These are phyloP conservation scores for Trichoderma arundinaceum DNA, from an alignment of 2,329 filamentous ascomycete genomes.

Conservation along the genomic window DNA sequence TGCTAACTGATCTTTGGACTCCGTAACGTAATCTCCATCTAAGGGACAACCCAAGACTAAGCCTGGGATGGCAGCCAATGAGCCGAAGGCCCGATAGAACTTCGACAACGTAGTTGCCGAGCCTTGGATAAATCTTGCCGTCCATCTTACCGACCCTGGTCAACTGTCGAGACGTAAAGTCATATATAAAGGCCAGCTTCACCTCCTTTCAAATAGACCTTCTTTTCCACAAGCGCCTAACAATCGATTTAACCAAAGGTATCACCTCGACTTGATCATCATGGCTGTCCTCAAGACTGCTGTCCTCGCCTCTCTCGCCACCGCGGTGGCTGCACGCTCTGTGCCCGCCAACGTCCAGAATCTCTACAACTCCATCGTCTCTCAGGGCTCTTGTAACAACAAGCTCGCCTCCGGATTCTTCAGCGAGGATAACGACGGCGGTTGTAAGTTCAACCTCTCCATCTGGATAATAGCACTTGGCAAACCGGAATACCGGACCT, in stretches of 20 bases:
- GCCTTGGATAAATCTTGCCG: neutral
- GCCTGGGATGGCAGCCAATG: neutral
- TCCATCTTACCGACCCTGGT: neutral
- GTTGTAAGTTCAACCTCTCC: slow-evolving; percentile 40
- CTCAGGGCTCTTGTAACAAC: slow-evolving; percentile 47
- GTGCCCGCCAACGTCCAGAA: slow-evolving; percentile 50
- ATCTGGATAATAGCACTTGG: too few species aligned
- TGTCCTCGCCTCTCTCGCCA: slow-evolving; percentile 37
- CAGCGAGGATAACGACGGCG: slow-evolving; percentile 46
- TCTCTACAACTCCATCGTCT: slow-evolving; percentile 50
- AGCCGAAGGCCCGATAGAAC: neutral
- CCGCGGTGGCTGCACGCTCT: slow-evolving; percentile 40
- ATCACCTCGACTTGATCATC: neutral
- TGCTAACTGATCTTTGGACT: neutral
- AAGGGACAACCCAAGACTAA: neutral
- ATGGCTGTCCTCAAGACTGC: slow-evolving; percentile 31
- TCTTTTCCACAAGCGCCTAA: neutral
- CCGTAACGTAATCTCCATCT: neutral
- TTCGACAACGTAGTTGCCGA: neutral
- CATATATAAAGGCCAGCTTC: neutral
- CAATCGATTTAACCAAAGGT: neutral
- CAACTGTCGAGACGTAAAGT: neutral
- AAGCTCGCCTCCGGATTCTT: slow-evolving; percentile 50
- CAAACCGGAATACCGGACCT: too few species aligned
- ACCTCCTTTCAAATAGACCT: neutral